Evolutionary conservation across 1,284 basidiomycete species (phyloP).

Genomic region (Pseudozyma pruni): DNA sequence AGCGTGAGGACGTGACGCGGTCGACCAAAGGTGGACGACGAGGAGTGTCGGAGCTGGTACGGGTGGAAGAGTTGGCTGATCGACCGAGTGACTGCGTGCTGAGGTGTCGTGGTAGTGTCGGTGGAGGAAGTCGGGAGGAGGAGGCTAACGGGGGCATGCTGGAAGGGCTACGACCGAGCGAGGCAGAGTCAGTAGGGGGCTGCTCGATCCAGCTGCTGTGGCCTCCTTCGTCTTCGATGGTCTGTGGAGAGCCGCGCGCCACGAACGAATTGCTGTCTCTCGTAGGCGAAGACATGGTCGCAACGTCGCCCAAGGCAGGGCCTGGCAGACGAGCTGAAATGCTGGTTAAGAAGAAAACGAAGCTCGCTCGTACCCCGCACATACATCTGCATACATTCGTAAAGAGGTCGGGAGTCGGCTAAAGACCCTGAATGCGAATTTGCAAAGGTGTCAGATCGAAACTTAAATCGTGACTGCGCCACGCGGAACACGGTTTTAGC

Average conservation of each 20-base stretch:
- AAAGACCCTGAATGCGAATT: not conserved
- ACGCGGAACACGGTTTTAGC: constrained; percentile 12
- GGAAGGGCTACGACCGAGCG: not conserved
- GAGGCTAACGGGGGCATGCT: constrained; percentile 1
- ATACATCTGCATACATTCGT: no score
- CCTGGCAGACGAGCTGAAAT: no score
- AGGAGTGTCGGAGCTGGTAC: constrained; percentile 18
- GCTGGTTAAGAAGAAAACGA: not conserved
- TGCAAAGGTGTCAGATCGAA: constrained; percentile 2
- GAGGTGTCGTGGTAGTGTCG: constrained; percentile 14
- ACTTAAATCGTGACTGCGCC: not conserved
- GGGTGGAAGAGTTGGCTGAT: constrained; percentile 14
- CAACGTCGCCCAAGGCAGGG: not conserved
- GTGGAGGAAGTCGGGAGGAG: constrained; percentile 3
- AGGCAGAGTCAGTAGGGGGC: not conserved
- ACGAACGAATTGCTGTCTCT: not conserved
- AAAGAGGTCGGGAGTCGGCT: constrained; percentile 9
- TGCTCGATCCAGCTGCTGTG: constrained; percentile 35
- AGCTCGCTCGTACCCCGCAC: constrained; percentile 1
- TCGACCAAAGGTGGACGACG: constrained; percentile 38
- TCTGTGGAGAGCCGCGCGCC: constrained; percentile 1
- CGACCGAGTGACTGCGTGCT: constrained; percentile 30
- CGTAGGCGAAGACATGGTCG: constrained; percentile 19
- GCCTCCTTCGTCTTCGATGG: constrained; percentile 19
- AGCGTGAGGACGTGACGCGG: constrained; percentile 26